Percentiles rank a stretch among this genome's conserved stretches.
Evolutionary conservation across 805 yeast species (phyloP).

Genomic region (Monosporozyma yasuniensis): DNA sequence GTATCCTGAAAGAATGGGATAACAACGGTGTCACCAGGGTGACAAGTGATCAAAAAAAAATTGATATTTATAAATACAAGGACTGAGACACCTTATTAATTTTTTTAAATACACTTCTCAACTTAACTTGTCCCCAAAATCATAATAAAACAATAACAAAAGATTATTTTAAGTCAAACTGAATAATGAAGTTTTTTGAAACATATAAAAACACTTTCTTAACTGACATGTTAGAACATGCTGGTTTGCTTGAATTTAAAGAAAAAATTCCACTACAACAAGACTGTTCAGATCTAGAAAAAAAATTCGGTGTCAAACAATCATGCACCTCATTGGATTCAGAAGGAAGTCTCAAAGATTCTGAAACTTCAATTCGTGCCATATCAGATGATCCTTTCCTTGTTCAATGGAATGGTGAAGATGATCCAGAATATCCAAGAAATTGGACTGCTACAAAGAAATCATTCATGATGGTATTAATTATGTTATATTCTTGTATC

Average conservation of each 20-base stretch:
- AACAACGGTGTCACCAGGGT: too few species aligned
- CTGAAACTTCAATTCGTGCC: background rate
- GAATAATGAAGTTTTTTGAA: background rate
- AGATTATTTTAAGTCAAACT: background rate
- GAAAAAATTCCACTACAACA: background rate
- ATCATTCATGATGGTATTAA: conserved; percentile 29
- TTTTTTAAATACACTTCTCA: too few species aligned
- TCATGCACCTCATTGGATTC: background rate
- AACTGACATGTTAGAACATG: conserved; percentile 16
- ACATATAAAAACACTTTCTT: conserved; percentile 14
- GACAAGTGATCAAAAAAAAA: background rate
- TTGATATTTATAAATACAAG: too few species aligned
- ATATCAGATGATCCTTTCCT: conserved; percentile 19
- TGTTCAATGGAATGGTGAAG: conserved; percentile 19
- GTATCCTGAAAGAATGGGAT: too few species aligned
- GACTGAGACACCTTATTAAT: too few species aligned
- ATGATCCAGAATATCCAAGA: conserved; percentile 48
- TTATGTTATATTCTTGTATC: conserved; percentile 38
- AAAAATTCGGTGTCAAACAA: background rate
- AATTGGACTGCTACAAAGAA: conserved; percentile 44
- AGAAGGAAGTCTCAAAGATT: background rate
- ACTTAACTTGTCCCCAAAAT: too few species aligned
- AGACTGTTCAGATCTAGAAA: background rate
- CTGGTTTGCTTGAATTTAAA: conserved; percentile 7
- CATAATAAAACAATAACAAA: background rate